Base-by-base conservation (phyloP, 208 protist genomes). In the Trypanosoma boissoni region DNA sequence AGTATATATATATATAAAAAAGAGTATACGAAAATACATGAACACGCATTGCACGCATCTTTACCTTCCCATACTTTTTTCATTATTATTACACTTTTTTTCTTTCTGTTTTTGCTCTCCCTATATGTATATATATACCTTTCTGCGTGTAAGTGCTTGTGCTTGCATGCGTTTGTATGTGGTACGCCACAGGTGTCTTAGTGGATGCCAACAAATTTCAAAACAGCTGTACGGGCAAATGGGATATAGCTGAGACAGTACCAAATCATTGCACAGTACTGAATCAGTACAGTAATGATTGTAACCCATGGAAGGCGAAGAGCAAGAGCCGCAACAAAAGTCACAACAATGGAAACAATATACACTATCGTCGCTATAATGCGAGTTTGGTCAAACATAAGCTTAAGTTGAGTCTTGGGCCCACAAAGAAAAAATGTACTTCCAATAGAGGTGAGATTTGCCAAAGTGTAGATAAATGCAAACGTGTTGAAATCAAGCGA, bases 191-290 rank as follows among this genome's bases (percentile, higher is more conserved):
- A 20, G 5, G 23, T 41, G 23, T 34, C 14, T 54, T 41, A 60
- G 3, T 21, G 31, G 39, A 54, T 41, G 12, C 62, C 49, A 26
- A 56, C 27, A n/a, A 52, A 8, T 27, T 42, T 48, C 37, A 68
- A 46, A 41, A 80, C 58, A n/a, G 64, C 74, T 21, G 72, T 66
- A 9, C 74, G 78, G 8, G 73, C 78, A 60, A 82, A 81, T 2
- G 83, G 87, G n/a, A 89, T 80, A 58, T 88, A 88, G 55, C 75
- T 87, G 4, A 89, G 58, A 43, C 58, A 72, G 64, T 89, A 89
- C 83, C 83, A 89, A 26, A 86, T 53, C 68, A 91, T 66, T 14
- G 83, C 78, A 3, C 80, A n/a, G 60, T 86, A 91, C 70, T 88
- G 83, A 5, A 78, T 55, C 18, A 94, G 21, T 7, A 73, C 73